Base-by-base conservation (phyloP, 2,329 filamentous ascomycete genomes). In the Alternaria consortialis region DNA sequence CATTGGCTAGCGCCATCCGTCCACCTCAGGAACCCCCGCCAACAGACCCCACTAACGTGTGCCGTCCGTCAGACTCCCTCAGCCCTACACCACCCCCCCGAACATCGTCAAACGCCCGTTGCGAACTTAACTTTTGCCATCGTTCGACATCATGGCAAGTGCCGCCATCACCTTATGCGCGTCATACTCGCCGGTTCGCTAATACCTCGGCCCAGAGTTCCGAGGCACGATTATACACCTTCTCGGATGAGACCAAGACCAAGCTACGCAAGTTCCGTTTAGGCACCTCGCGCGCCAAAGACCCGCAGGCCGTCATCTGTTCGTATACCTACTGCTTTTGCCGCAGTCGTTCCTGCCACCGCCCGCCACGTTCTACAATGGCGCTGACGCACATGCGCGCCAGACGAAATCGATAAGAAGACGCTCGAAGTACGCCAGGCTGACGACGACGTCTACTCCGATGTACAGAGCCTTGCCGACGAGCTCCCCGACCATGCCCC, bases 281-380 rank as follows among this genome's bases (percentile, higher is more conserved):
- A 29, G 88, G 90, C 27, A 98, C 95, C 2, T 97, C 94, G 34
- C 86, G 95, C 67, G 89, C 93, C 53, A 94, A 90, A 77, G 89
- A 90, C 47, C 91, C 94, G 0, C 93, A 97, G 83, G 95, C 94
- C 63, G 89, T 96, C 64, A 97, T 99, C 71, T 98, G 95, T 98
- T 91, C 81, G 90, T 50, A 50, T 50, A 12, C 46, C 46, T 50
- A 36, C 46, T 36, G 29, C 61, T 27, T 40, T 56, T 23, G 32
- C 32, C 20, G 46, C 46, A 34, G 31, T 63, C 57, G 51, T 48
- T 29, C 39, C 50, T 53, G 46, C 27, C 17, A 27, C 25, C 37
- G 15, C 58, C 39, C 17, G 40, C 40, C 37, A 15, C 27, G 42
- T 44, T 32, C 20, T 57, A 23, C 37, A 53, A 36, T 47, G 62